Conservation (phyloP, 1,284 basidiomycete species). For the Crucibulum parvulum region DNA sequence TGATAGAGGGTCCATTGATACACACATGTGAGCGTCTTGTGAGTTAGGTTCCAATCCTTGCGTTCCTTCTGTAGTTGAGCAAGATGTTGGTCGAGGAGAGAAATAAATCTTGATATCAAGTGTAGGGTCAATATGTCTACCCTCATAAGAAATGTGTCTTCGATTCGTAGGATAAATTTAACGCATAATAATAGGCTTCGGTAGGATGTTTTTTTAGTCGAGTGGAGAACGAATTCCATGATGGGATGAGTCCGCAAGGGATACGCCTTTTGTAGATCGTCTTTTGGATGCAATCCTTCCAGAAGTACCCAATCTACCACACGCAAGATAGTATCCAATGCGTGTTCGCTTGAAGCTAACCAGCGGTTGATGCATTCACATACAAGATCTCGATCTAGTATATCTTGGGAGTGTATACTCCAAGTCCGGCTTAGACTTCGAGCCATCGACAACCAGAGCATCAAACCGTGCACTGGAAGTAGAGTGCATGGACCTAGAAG, state of each 20-base stretch:
- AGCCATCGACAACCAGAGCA: not conserved
- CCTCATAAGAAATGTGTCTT: not conserved
- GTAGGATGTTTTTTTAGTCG: not conserved
- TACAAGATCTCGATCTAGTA: not conserved
- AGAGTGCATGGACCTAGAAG: not conserved
- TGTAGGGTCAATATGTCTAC: not conserved
- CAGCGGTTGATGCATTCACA: not conserved
- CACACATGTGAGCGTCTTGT: not conserved
- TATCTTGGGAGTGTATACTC: not conserved
- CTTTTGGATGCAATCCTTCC: not conserved
- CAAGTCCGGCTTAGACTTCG: not conserved
- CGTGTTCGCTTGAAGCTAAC: not conserved
- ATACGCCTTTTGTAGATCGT: not conserved
- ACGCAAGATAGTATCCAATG: not conserved
- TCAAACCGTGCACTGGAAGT: not conserved
- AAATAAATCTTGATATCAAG: not conserved
- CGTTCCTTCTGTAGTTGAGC: not conserved
- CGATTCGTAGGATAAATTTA: not conserved
- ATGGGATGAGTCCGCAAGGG: not conserved
- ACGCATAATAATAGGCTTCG: not conserved
- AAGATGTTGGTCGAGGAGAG: not conserved
- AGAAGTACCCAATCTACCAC: not conserved
- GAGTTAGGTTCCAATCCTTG: not conserved
- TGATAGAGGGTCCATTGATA: not conserved
- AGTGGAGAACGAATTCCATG: not conserved